Conservation (phyloP, 1,284 basidiomycete genomes). For the Ceratobasidium sp. region DNA sequence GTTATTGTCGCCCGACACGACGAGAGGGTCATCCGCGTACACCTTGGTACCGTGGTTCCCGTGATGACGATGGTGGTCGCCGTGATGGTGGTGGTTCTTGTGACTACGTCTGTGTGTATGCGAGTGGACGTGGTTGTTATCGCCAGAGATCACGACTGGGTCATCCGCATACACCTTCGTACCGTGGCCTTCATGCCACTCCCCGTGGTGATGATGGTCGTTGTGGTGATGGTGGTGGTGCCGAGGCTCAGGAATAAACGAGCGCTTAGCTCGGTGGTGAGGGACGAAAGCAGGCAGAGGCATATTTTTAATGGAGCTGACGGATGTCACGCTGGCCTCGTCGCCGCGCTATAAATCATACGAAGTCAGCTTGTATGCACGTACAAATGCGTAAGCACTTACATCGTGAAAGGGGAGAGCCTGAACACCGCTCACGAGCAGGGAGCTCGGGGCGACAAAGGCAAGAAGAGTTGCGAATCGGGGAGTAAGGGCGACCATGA, state of each 20-base stretch:
- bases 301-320: neutral
- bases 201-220: neutral
- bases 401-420: constrained; percentile 30
- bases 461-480: constrained; percentile 35
- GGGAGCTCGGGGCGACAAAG: constrained; percentile 29
- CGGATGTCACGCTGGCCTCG: neutral
- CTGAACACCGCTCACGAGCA: constrained; percentile 8
- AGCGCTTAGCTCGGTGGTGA: neutral
- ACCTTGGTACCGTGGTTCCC: constrained; percentile 26
- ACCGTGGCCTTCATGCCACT: neutral
- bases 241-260: neutral
- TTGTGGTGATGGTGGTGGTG: constrained; percentile 23
- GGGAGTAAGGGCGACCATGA: constrained; percentile 37
- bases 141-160: neutral
- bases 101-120: constrained; percentile 12
- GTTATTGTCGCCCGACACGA: constrained; percentile 33
- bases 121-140: constrained; percentile 3
- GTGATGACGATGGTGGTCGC: constrained; percentile 7
- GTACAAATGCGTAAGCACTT: neutral
- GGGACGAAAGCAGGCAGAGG: constrained; percentile 34
- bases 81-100: neutral
- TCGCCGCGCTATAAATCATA: neutral
- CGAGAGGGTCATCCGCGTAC: constrained; percentile 27
- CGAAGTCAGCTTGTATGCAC: neutral
- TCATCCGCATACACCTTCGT: constrained; percentile 15